Evolutionary conservation across 441 rosid species (phyloP).

Genomic region (Hypseocharis bilobata): DNA sequence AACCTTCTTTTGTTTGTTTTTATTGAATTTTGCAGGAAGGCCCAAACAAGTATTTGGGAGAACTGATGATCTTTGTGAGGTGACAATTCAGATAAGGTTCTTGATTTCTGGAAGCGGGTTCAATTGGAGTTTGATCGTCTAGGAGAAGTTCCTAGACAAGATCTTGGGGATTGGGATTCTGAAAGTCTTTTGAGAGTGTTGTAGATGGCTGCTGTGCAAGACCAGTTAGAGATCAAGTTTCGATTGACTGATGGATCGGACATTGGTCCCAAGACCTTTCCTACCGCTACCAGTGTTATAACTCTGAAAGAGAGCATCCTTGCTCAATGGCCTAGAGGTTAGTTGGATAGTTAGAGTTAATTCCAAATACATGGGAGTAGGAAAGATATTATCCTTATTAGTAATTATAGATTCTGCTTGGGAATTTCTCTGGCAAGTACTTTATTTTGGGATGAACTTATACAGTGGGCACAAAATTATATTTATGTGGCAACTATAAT

Average conservation of each 20-base stretch:
- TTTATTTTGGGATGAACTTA: background rate
- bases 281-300: slow-evolving; percentile 70
- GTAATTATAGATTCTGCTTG: background rate
- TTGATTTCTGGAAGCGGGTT: slow-evolving; percentile 20
- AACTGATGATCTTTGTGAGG: slow-evolving; percentile 19
- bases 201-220: slow-evolving; percentile 62
- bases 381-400: background rate
- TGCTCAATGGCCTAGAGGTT: slow-evolving; percentile 95
- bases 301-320: slow-evolving; percentile 83
- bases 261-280: slow-evolving; percentile 82
- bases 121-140: slow-evolving; percentile 19
- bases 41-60: slow-evolving; percentile 17
- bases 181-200: slow-evolving; percentile 17
- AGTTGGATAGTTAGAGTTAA: slow-evolving; percentile 18
- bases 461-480: background rate
- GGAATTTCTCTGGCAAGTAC: background rate
- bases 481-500: background rate
- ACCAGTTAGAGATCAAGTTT: slow-evolving; percentile 85
- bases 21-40: slow-evolving; percentile 25
- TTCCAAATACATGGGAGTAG: background rate
- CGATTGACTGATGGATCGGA: slow-evolving; percentile 82
- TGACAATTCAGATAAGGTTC: slow-evolving; percentile 9
- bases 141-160: slow-evolving; percentile 21
- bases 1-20: slow-evolving; percentile 3
- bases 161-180: slow-evolving; percentile 24